Percentiles rank a stretch among this genome's conserved stretches.
phyloP scores from a whole-genome alignment of 495 filamentous ascomycete species.

The Astrothelium subdiscretum region DNA sequence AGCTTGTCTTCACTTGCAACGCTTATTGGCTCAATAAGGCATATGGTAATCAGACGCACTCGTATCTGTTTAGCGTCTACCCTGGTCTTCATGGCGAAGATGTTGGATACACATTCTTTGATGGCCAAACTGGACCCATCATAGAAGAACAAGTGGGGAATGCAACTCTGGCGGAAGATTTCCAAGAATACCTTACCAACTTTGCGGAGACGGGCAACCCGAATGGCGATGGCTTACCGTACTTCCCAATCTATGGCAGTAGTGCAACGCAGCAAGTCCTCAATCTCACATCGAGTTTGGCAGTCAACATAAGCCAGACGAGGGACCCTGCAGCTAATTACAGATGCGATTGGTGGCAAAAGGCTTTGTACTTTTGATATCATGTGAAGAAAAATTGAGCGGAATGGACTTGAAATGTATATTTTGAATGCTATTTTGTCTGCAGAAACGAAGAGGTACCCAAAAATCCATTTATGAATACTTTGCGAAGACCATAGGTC shows the following conservation, averaged over 20 bases:
- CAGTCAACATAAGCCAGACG: conserved; percentile 27
- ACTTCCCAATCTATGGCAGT: conserved; percentile 33
- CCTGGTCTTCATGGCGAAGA: conserved; percentile 45
- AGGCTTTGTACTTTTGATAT: conserved; percentile 24
- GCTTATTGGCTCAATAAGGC: conserved; percentile 33
- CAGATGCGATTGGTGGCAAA: conserved; percentile 39
- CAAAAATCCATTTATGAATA: too few species aligned
- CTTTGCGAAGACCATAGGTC: too few species aligned
- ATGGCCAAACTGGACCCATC: conserved; percentile 26
- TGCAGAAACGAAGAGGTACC: not conserved
- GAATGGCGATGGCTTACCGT: conserved; percentile 28
- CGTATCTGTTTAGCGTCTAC: conserved; percentile 50
- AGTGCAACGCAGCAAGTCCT: conserved; percentile 32
- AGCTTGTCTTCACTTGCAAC: conserved; percentile 41
- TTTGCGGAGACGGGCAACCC: conserved; percentile 42
- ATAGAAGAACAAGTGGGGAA: conserved; percentile 26
- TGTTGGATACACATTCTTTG: conserved; percentile 36
- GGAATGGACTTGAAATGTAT: not conserved
- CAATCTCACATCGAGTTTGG: conserved; percentile 17
- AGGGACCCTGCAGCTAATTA: conserved; percentile 35
- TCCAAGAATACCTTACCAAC: conserved; percentile 50
- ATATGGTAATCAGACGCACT: conserved; percentile 41
- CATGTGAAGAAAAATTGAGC: not conserved
- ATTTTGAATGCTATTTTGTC: not conserved
- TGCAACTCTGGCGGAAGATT: conserved; percentile 35